Conservation (phyloP, 2,329 filamentous ascomycete species). For the Boeremia exigua region DNA sequence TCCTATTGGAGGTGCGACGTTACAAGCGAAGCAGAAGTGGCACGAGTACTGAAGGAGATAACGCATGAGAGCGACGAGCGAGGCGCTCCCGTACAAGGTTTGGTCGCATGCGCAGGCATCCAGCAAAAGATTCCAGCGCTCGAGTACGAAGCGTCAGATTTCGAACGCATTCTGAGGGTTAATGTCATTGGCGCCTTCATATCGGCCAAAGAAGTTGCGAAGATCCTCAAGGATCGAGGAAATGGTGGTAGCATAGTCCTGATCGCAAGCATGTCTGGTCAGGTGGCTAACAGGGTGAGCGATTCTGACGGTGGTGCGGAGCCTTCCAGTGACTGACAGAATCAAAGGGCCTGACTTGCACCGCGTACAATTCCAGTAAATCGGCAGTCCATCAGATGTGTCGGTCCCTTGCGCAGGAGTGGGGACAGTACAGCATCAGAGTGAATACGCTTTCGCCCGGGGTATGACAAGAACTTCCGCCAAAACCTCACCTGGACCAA, state of each 20-base stretch:
- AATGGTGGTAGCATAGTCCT: background rate
- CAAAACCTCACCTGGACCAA: no score
- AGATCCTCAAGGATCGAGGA: background rate
- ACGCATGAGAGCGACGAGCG: background rate
- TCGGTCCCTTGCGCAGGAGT: background rate
- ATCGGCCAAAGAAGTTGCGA: slow-evolving; percentile 41
- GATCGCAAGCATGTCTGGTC: background rate
- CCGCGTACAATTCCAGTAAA: background rate
- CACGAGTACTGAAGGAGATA: background rate
- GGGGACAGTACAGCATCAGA: background rate
- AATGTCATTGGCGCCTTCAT: slow-evolving; percentile 49
- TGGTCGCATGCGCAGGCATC: background rate
- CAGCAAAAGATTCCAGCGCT: slow-evolving; percentile 50
- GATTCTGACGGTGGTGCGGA: no score
- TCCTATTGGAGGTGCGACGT: background rate
- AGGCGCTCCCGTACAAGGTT: background rate
- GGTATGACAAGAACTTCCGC: no score
- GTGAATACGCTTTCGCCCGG: background rate
- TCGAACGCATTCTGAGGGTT: slow-evolving; percentile 45
- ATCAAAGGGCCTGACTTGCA: background rate
- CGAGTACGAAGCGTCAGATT: slow-evolving; percentile 52
- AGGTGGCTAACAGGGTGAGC: background rate
- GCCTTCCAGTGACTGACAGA: no score
- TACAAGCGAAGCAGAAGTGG: background rate
- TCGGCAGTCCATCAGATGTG: background rate